Evolutionary conservation across 2,329 filamentous ascomycete species (phyloP).

Genomic region (Huntiella decipiens): DNA sequence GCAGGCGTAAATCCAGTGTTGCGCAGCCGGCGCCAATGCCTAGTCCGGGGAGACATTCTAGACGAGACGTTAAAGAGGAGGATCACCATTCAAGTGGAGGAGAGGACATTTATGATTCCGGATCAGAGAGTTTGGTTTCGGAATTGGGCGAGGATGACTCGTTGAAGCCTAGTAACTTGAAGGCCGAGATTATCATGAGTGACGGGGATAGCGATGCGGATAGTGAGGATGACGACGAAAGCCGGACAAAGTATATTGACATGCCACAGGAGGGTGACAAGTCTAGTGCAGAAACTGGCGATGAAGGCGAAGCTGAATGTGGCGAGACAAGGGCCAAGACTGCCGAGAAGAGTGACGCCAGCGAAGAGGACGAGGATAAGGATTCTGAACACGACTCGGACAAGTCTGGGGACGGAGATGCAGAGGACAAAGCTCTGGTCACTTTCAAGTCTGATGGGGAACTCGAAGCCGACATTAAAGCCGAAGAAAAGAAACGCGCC

Average conservation of each 20-base stretch:
- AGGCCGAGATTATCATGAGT: neutral
- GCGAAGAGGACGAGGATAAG: neutral
- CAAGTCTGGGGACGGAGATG: neutral
- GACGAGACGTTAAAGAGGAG: neutral
- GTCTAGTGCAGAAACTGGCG: neutral
- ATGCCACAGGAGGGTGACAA: neutral
- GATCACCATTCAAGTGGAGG: neutral
- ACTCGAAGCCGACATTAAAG: neutral
- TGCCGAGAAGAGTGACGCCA: conserved; percentile 1
- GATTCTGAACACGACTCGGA: neutral
- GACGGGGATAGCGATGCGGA: neutral
- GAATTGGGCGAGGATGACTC: neutral
- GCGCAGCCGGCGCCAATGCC: neutral
- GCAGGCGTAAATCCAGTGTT: neutral
- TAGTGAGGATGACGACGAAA: neutral
- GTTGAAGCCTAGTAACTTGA: neutral
- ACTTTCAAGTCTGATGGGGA: neutral
- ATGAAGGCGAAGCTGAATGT: neutral
- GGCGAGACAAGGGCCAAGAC: neutral
- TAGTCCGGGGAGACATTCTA: no score
- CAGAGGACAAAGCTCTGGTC: neutral
- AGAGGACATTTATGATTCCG: neutral
- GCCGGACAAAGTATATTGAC: neutral
- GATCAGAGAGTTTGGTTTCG: neutral
- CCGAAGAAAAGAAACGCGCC: neutral